Evolutionary conservation across 2,329 filamentous ascomycete species (phyloP).

Genomic region (Penicillium digitatum): DNA sequence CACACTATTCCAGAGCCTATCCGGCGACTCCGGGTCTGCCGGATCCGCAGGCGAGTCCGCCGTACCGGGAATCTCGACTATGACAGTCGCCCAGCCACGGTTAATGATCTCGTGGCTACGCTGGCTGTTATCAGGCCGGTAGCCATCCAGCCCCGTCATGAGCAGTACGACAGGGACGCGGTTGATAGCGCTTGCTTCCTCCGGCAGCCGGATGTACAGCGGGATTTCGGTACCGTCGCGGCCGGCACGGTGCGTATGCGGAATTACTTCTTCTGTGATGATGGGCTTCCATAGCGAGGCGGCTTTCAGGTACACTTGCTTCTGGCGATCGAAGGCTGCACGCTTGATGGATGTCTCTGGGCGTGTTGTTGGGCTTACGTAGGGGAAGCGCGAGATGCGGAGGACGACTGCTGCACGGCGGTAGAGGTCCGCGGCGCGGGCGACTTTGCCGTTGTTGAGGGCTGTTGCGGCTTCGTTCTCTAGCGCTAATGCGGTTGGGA

Average conservation of each 20-base stretch:
- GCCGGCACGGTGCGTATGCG: constrained; percentile 51
- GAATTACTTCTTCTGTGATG: constrained; percentile 59
- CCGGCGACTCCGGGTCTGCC: constrained; percentile 55
- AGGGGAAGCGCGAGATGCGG: constrained; percentile 68
- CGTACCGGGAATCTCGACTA: constrained; percentile 63
- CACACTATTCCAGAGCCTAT: constrained; percentile 61
- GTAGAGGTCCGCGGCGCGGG: constrained; percentile 59
- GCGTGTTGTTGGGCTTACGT: constrained; percentile 27
- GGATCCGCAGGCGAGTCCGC: constrained; percentile 64
- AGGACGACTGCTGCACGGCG: constrained; percentile 70
- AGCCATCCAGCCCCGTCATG: constrained; percentile 58
- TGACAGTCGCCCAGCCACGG: constrained; percentile 60
- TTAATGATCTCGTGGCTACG: constrained; percentile 59
- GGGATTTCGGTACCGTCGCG: constrained; percentile 57
- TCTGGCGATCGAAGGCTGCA: constrained; percentile 62
- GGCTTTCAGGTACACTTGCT: constrained; percentile 59
- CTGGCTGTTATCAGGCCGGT: constrained; percentile 51
- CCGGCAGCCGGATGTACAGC: constrained; percentile 61
- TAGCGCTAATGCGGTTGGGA: constrained; percentile 59
- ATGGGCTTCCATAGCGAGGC: constrained; percentile 53
- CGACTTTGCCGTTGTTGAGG: constrained; percentile 46
- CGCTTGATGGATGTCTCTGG: constrained; percentile 48
- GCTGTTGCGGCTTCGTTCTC: constrained; percentile 51
- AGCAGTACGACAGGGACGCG: constrained; percentile 54
- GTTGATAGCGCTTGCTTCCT: constrained; percentile 38